Evolutionary conservation across 2,329 filamentous ascomycete species (phyloP), one percentile per base, ranked within the genome.

Genomic region (Alternaria sp.): DNA sequence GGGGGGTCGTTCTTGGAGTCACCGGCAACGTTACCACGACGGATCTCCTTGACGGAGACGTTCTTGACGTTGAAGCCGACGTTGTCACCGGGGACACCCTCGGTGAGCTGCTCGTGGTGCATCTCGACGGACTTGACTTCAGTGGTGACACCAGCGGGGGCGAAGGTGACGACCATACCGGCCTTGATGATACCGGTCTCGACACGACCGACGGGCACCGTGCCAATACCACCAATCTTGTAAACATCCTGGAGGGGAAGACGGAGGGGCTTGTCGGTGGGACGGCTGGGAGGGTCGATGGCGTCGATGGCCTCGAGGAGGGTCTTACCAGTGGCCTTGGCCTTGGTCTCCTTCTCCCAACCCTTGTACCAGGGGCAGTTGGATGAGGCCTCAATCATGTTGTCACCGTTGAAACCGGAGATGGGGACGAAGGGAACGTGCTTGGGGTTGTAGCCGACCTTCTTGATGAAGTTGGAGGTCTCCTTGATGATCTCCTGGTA

Each of bases 11-110:
- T 96, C 94, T 99, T 99, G 89, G 92, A 94, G 93, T 99, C 95
- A 93, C 93, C 93, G 80, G 92, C 92, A 78, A 99, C 95, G 91
- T 99, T 98, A 82, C 95, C 95, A 96, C 95, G 95, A 86, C 95
- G 95, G 82, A 99, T 97, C 84, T 99, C 95, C 94, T 99, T 99
- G 87, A 99, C 95, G 85, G 95, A 98, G 80, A 99, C 95, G 95
- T 99, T 99, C 94, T 99, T 99, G 87, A 99, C 94, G 92, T 99
- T 99, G 94, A 99, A 99, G 79, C 95, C 95, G 84, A 99, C 95
- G 89, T 99, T 99, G 92, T 99, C 95, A 90, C 95, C 95, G 81
- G 95, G 95, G 74, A 92, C 81, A 92, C 95, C 95, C 89, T 97
- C 91, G 72, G 82, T 66, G 77, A 99, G 94, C 91, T 97, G 94